Conservation (phyloP, 1,139 yeast genomes). For the Tardiomyces blankii region DNA sequence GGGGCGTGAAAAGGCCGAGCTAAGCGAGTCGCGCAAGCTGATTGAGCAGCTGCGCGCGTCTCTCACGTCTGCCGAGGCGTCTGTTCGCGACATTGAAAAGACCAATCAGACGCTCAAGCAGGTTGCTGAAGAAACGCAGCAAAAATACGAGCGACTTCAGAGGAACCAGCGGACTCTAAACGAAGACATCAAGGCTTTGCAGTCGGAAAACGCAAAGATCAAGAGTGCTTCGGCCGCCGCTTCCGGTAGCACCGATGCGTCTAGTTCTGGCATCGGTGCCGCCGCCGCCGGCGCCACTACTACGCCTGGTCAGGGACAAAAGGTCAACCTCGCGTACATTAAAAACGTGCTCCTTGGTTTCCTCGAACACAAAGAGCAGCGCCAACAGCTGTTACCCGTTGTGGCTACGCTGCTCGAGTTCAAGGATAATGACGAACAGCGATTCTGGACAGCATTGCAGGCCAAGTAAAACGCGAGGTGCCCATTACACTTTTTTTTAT, state of each 20-base stretch:
- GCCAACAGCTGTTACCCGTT: conserved; percentile 76
- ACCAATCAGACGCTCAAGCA: conserved; percentile 22
- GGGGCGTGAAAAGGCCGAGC: conserved; percentile 17
- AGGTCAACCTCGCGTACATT: conserved; percentile 57
- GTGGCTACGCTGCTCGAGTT: conserved; percentile 63
- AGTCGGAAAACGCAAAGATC: conserved; percentile 13
- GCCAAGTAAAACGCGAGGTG: background rate
- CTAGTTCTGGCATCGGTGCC: conserved; percentile 3
- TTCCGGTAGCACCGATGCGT: background rate
- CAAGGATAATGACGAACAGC: conserved; percentile 57
- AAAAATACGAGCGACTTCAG: conserved; percentile 35
- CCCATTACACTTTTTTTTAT: background rate
- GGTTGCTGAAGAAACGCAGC: conserved; percentile 25
- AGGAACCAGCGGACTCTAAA: conserved; percentile 47
- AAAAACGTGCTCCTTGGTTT: conserved; percentile 84
- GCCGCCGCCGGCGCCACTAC: conserved; percentile 2
- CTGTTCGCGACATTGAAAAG: conserved; percentile 19
- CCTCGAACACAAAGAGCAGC: conserved; percentile 84
- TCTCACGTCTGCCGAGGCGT: conserved; percentile 19
- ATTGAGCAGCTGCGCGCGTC: conserved; percentile 15
- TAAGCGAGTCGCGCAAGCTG: conserved; percentile 15
- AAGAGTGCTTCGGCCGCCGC: conserved; percentile 3
- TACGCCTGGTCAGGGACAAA: conserved; percentile 1
- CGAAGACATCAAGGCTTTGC: conserved; percentile 38
- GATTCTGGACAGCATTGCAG: conserved; percentile 50